These are phyloP conservation scores for Myochromella boudieri DNA, from an alignment of 768 basidiomycete genomes.

Conservation along the genomic window DNA sequence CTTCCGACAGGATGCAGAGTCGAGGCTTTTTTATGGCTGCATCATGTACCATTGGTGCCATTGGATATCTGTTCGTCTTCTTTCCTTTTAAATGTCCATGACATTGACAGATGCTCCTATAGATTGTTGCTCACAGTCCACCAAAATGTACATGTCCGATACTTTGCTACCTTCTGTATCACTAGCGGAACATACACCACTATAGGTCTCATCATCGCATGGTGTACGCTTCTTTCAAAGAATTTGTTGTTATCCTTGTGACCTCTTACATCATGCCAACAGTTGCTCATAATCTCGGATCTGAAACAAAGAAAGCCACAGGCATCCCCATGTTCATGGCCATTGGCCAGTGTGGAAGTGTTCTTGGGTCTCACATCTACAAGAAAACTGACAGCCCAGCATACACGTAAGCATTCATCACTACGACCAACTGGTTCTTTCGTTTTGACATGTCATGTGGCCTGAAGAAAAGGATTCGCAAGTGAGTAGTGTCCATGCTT, in stretches of 20 bases:
- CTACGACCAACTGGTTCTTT: too few relatives aligned
- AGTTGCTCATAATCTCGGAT: conserved; percentile 77
- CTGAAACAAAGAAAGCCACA: conserved; percentile 74
- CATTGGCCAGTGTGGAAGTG: conserved; percentile 75
- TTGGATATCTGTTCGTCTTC: conserved; percentile 61
- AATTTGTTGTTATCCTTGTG: conserved; percentile 3
- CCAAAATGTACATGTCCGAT: conserved; percentile 59
- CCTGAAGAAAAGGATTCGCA: conserved; percentile 65
- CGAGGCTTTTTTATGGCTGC: conserved; percentile 50
- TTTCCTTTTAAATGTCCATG: not conserved
- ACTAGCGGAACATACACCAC: conserved; percentile 76
- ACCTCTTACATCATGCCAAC: conserved; percentile 1
- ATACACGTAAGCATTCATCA: conserved; percentile 60
- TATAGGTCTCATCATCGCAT: conserved; percentile 73
- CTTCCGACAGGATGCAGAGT: conserved; percentile 66
- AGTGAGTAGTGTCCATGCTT: conserved; percentile 28
- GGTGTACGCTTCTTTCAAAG: conserved; percentile 53
- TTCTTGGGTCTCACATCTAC: conserved; percentile 75
- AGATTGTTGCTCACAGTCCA: conserved; percentile 58
- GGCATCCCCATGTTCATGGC: conserved; percentile 80
- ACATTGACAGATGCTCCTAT: not conserved
- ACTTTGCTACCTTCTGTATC: conserved; percentile 79
- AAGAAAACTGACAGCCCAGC: conserved; percentile 61
- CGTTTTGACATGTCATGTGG: too few relatives aligned
- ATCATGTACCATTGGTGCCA: conserved; percentile 44